phyloP scores from a whole-genome alignment of 2,329 filamentous ascomycete species.

The Claviceps sp. region DNA sequence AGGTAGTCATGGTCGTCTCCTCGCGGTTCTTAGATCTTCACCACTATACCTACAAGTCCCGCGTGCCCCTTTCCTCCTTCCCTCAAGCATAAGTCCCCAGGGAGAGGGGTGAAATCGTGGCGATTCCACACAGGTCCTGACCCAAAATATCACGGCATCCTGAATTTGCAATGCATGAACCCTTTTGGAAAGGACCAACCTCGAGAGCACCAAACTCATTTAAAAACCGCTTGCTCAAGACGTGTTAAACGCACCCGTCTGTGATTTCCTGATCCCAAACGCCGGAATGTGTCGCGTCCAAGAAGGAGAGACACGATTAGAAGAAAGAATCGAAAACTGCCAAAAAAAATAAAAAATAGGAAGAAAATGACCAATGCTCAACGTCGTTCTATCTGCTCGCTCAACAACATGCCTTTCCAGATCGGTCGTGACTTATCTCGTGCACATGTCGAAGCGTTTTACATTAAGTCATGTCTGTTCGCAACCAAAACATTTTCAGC shows the following conservation, averaged over 20 bases:
- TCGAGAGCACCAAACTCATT: slow-evolving; percentile 1
- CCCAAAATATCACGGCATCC: not conserved
- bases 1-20: not conserved
- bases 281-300: slow-evolving; percentile 2
- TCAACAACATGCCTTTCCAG: slow-evolving; percentile 1
- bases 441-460: not conserved
- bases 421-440: slow-evolving; percentile 1
- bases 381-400: slow-evolving; percentile 6
- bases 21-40: not conserved
- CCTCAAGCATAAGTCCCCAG: not conserved
- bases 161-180: not conserved
- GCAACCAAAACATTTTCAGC: not conserved
- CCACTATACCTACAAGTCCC: not conserved
- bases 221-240: slow-evolving; percentile 3
- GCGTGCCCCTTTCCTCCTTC: not conserved
- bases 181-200: not conserved
- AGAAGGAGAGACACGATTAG: not conserved
- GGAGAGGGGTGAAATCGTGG: not conserved
- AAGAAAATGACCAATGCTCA: not conserved
- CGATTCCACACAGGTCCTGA: not conserved
- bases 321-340: not conserved
- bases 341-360: not conserved
- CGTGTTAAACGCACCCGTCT: not conserved
- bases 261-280: slow-evolving; percentile 5
- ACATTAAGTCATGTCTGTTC: not conserved